Evolutionary conservation across 108 stramenopile genomes (phyloP).

Genomic region (Hondaea fermentalgiana): DNA sequence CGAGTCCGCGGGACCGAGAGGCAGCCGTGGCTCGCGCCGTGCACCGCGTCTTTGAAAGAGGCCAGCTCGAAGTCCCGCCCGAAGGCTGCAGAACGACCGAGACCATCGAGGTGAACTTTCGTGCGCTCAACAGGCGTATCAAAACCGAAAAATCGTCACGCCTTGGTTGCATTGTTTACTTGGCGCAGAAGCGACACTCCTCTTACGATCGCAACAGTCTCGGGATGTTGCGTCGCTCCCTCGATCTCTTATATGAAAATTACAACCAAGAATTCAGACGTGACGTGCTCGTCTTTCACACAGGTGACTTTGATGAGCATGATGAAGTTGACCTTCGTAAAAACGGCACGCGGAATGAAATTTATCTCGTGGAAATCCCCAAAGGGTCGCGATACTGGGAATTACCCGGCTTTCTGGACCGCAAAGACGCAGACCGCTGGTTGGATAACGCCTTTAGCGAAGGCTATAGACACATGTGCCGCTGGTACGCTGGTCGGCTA

Average conservation of each 20-base stretch:
- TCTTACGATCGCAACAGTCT: neutral
- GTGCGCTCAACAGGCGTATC: neutral
- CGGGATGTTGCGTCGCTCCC: neutral
- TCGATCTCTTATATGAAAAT: neutral
- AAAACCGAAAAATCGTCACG: neutral
- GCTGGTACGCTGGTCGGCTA: slow-evolving; percentile 61
- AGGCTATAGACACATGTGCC: slow-evolving; percentile 64
- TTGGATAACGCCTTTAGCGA: neutral
- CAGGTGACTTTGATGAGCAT: neutral
- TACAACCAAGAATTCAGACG: neutral
- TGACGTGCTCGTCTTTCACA: neutral
- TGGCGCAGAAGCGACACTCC: neutral
- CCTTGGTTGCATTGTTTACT: neutral
- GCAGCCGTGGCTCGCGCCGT: neutral
- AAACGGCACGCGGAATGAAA: neutral
- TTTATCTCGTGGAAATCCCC: neutral
- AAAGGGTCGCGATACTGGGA: neutral
- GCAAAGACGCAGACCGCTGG: neutral
- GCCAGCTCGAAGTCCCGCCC: neutral
- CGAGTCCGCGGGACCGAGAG: neutral
- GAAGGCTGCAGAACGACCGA: neutral
- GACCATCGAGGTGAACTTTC: neutral
- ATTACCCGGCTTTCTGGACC: neutral
- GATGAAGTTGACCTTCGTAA: neutral
- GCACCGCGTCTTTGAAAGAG: neutral